These are phyloP conservation scores for Epichloe gansuensis DNA, from an alignment of 2,329 filamentous ascomycete genomes.

Conservation along the genomic window DNA sequence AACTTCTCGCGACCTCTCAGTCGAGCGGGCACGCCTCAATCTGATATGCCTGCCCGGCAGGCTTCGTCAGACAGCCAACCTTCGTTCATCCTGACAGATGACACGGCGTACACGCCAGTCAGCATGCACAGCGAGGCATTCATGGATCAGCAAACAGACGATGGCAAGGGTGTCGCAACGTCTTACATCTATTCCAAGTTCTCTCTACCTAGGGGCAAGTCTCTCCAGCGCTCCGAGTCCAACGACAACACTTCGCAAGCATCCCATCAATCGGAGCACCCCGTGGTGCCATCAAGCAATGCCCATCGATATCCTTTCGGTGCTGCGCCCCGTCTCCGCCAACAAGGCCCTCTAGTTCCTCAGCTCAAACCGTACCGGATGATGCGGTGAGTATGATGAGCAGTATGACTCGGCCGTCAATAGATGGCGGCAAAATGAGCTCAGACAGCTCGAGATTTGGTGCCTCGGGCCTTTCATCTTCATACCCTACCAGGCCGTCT, in stretches of 20 bases:
- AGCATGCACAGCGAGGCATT: slow-evolving; percentile 63
- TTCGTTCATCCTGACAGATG: slow-evolving; percentile 50
- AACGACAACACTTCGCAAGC: slow-evolving; percentile 39
- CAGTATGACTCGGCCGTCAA: slow-evolving; percentile 30
- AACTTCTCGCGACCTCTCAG: slow-evolving; percentile 93
- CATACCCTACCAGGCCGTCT: slow-evolving; percentile 33
- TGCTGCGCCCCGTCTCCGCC: slow-evolving; percentile 51
- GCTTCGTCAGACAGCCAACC: slow-evolving; percentile 56
- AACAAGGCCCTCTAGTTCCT: slow-evolving; percentile 46
- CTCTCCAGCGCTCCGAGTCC: slow-evolving; percentile 55
- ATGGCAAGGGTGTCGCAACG: slow-evolving; percentile 39
- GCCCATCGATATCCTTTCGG: slow-evolving; percentile 29
- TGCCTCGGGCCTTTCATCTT: slow-evolving; percentile 29
- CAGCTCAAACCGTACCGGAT: slow-evolving; percentile 26
- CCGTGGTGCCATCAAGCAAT: slow-evolving; percentile 28
- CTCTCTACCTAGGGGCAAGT: slow-evolving; percentile 69
- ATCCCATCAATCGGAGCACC: slow-evolving; percentile 54
- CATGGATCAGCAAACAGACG: slow-evolving; percentile 37
- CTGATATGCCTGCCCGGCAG: slow-evolving; percentile 49
- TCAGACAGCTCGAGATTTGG: slow-evolving; percentile 29
- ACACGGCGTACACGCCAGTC: slow-evolving; percentile 55
- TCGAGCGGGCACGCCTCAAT: slow-evolving; percentile 48
- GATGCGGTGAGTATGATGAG: slow-evolving; percentile 20
- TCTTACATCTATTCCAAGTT: slow-evolving; percentile 86
- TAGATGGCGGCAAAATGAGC: slow-evolving; percentile 38